Percentiles rank a stretch among this genome's conserved stretches.
phyloP scores from a whole-genome alignment of 805 yeast species.

The Hanseniaspora valbyensis region DNA sequence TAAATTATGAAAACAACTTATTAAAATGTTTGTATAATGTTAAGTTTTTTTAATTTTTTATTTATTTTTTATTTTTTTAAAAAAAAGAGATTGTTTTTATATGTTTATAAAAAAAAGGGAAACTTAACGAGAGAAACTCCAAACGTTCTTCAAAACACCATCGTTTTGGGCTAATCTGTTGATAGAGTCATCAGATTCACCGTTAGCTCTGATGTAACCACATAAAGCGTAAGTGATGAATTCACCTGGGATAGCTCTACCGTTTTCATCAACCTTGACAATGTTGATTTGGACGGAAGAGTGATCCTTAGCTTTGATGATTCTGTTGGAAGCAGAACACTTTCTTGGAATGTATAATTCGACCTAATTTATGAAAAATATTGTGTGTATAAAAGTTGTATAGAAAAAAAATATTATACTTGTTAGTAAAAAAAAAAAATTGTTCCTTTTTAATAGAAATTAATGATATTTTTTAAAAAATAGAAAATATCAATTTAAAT shows the following conservation, averaged over 20 bases:
- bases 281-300: slow-evolving; percentile 98
- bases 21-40: not conserved
- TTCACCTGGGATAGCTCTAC: slow-evolving; percentile 84
- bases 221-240: slow-evolving; percentile 91
- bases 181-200: slow-evolving; percentile 98
- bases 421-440: slow-evolving; percentile 23
- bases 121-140: slow-evolving; percentile 83
- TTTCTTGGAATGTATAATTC: slow-evolving; percentile 99
- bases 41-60: not conserved
- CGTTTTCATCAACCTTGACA: slow-evolving; percentile 95
- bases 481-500: too few species aligned
- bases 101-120: not conserved
- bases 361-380: slow-evolving; percentile 44
- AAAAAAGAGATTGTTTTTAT: not conserved
- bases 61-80: not conserved
- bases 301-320: slow-evolving; percentile 99
- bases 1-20: too few species aligned
- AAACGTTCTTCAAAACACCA: slow-evolving; percentile 93
- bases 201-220: slow-evolving; percentile 97
- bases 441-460: not conserved
- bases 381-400: not conserved
- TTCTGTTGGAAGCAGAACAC: slow-evolving; percentile 99
- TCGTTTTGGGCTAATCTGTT: slow-evolving; percentile 99
- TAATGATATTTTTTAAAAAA: too few species aligned
- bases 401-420: not conserved